Base-by-base conservation (phyloP, 495 filamentous ascomycete species). In the Podospora conica region DNA sequence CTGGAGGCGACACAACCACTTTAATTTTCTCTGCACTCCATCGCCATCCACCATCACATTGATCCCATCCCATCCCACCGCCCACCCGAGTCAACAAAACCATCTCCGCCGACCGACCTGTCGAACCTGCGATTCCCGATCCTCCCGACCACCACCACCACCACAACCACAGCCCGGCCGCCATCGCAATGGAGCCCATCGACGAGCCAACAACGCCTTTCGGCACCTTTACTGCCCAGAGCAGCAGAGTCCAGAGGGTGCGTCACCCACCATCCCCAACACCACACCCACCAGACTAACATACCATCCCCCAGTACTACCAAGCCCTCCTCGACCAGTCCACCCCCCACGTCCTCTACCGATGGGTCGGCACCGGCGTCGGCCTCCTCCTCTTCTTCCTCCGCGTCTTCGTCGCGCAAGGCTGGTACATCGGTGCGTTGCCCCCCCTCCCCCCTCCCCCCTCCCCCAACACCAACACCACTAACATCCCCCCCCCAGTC, bases 341-440 rank as follows among this genome's bases (percentile, higher is more conserved):
- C 48, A 96, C 93, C 1, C 95, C 95, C 9, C 96, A 88, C 76
- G 86, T 89, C 53, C 77, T 86, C 61, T 96, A 97, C 77, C 87
- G 95, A 80, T 98, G 95, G 95, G 79, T 88, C 62, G 87, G 89
- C 77, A 96, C 93, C 20, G 89, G 71, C 23, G 85, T 86, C 10
- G 82, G 90, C 25, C 85, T 98, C 63, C 61, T 90, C 64, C 18
- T 91, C 63, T 97, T 98, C 85, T 92, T 93, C 75, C 73, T 94
- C 66, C 87, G 95, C 69, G 93, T 98, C 70, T 80, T 98, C 69
- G 64, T 96, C 21, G 91, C 93, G 58, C 92, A 97, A 81, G 95
- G 95, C 74, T 98, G 95, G 95, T 98, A 98, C 72, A 97, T 98
- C 64, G 93, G 94, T 98, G 84, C 68, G 88, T 68, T 12, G 7